These are phyloP conservation scores for Ogataea henricii DNA, from an alignment of 805 yeast species.

Conservation along the genomic window DNA sequence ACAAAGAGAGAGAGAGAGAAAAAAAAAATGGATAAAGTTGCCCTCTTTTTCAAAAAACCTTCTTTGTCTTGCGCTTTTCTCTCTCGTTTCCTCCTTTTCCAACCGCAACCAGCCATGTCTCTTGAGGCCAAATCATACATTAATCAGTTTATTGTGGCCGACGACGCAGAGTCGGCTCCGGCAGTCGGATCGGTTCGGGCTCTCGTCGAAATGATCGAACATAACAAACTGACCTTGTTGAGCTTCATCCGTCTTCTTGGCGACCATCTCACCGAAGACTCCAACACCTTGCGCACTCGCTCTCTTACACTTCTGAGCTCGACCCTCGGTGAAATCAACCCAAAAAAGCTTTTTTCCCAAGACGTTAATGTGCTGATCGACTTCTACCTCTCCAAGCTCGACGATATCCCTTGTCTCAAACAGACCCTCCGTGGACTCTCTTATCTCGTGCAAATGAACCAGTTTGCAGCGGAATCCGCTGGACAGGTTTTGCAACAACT, in stretches of 20 bases:
- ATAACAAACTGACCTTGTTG: constrained; percentile 38
- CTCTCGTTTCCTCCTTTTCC: not conserved
- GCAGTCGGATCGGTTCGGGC: constrained; percentile 34
- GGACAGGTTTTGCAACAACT: constrained; percentile 41
- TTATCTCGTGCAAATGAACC: constrained; percentile 53
- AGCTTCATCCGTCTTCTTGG: constrained; percentile 49
- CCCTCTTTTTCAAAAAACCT: not conserved
- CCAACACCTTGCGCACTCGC: constrained; percentile 40
- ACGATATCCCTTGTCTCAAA: constrained; percentile 57
- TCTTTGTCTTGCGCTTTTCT: not conserved
- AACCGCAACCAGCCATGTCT: constrained; percentile 21
- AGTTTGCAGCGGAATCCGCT: constrained; percentile 41
- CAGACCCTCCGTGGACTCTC: constrained; percentile 57
- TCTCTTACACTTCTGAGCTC: constrained; percentile 44
- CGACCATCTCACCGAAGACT: constrained; percentile 49
- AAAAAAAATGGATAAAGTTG: not conserved
- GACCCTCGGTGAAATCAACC: constrained; percentile 34
- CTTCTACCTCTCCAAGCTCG: constrained; percentile 67
- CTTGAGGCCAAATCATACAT: constrained; percentile 25
- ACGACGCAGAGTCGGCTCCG: constrained; percentile 33
- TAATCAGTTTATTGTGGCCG: constrained; percentile 44
- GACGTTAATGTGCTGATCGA: constrained; percentile 52
- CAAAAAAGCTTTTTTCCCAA: constrained; percentile 36
- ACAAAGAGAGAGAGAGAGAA: too few species aligned
- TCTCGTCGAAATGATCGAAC: constrained; percentile 31